Conservation (phyloP, 768 basidiomycete genomes). For the Multifurca ochricompacta region DNA sequence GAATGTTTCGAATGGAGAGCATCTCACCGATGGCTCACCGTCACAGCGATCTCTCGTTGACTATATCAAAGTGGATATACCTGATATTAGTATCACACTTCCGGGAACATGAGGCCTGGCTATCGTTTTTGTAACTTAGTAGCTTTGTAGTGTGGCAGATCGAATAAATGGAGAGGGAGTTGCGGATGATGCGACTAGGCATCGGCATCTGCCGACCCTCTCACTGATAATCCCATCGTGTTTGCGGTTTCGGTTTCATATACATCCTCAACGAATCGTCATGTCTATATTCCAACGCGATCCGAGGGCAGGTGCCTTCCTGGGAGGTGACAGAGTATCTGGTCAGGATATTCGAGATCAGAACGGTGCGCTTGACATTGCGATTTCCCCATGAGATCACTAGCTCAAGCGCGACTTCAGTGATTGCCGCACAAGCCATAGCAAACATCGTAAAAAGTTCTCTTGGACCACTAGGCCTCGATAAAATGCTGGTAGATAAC, state of each 20-base stretch:
- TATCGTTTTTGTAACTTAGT: conserved; percentile 1
- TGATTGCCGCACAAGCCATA: conserved; percentile 91
- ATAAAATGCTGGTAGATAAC: conserved; percentile 97
- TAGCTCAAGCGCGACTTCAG: conserved; percentile 35
- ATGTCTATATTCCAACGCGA: conserved; percentile 78
- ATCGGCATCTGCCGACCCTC: conserved; percentile 16
- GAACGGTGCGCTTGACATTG: conserved; percentile 56
- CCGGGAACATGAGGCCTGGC: not conserved
- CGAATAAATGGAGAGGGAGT: not conserved
- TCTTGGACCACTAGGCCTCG: conserved; percentile 87
- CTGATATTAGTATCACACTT: conserved; percentile 10
- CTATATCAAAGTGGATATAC: conserved; percentile 19
- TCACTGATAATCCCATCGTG: not conserved
- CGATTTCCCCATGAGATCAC: conserved; percentile 9
- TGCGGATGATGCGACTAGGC: not conserved
- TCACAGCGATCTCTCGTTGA: not conserved
- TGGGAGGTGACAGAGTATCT: conserved; percentile 89
- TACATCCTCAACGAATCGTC: conserved; percentile 7
- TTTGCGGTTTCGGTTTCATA: not conserved
- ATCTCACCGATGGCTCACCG: not conserved
- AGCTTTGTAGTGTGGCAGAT: not conserved
- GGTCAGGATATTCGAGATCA: conserved; percentile 96
- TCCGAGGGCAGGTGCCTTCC: conserved; percentile 84
- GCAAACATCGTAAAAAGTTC: conserved; percentile 98
- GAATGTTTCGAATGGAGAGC: not conserved